phyloP scores from a whole-genome alignment of 179 eudicot genomes.

The Silene vulgaris region DNA sequence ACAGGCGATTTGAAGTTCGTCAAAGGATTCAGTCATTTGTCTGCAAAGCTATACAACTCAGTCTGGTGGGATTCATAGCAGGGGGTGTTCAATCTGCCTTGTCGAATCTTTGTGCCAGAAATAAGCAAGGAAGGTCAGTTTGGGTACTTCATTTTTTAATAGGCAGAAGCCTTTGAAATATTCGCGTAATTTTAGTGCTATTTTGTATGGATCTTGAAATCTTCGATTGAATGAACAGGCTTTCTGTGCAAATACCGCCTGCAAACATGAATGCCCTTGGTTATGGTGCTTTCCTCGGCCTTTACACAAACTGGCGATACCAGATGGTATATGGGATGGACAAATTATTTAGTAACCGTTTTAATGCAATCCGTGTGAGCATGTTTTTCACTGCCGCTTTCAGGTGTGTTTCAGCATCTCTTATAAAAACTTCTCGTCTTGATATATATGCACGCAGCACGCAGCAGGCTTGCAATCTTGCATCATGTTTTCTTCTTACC shows the following conservation, averaged over 20 bases:
- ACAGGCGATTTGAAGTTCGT: conserved; percentile 62
- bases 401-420: conserved; percentile 41
- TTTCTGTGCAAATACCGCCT: conserved; percentile 63
- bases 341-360: conserved; percentile 43
- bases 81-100: conserved; percentile 73
- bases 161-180: not conserved
- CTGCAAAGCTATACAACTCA: conserved; percentile 68
- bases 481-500: too few relatives aligned
- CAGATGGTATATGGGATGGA: conserved; percentile 73
- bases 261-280: conserved; percentile 70
- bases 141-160: not conserved
- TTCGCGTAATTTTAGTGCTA: not conserved
- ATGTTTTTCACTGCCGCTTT: conserved; percentile 59
- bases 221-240: conserved; percentile 27
- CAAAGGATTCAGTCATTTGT: conserved; percentile 70
- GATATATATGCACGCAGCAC: too few relatives aligned
- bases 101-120: conserved; percentile 52
- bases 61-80: conserved; percentile 64
- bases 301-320: conserved; percentile 67
- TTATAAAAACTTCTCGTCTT: too few relatives aligned
- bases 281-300: conserved; percentile 72
- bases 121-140: conserved; percentile 64
- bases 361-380: conserved; percentile 65
- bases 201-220: not conserved
- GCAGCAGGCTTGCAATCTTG: too few relatives aligned